Percentiles rank a stretch among this genome's conserved stretches.
Conservation (phyloP, 2,329 filamentous ascomycete species). For the Scleromitrula shiraiana region DNA sequence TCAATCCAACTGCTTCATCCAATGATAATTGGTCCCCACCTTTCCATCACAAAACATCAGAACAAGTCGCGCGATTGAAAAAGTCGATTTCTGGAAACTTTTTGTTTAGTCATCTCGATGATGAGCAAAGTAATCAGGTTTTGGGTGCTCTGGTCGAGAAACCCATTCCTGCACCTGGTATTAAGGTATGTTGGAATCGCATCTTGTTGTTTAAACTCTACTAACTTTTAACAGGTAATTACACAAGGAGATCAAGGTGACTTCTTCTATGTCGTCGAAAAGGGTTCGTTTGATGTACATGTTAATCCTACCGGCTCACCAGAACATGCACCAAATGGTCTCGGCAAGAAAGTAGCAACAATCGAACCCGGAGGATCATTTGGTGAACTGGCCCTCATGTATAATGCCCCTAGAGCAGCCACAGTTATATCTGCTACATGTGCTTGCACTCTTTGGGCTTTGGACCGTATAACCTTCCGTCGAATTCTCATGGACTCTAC, state of each 20-base stretch:
- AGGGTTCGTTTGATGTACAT: constrained; percentile 82
- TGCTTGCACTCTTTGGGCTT: constrained; percentile 78
- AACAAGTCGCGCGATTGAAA: constrained; percentile 74
- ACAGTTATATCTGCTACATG: constrained; percentile 81
- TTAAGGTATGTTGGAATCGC: constrained; percentile 43
- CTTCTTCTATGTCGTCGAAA: constrained; percentile 96
- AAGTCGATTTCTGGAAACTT: constrained; percentile 83
- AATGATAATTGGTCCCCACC: constrained; percentile 90
- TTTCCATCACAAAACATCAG: constrained; percentile 69
- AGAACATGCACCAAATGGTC: constrained; percentile 71
- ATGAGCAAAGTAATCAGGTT: constrained; percentile 82
- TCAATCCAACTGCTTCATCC: constrained; percentile 77
- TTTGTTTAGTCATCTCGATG: constrained; percentile 87
- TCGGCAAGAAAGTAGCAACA: constrained; percentile 73
- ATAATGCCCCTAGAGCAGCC: constrained; percentile 92
- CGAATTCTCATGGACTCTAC: constrained; percentile 98
- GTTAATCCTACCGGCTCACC: constrained; percentile 72
- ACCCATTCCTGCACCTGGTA: constrained; percentile 83
- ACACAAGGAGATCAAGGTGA: constrained; percentile 92
- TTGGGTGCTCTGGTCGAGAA: constrained; percentile 90
- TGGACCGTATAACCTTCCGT: constrained; percentile 93
- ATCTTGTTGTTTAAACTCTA: not conserved
- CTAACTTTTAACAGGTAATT: constrained; percentile 58
- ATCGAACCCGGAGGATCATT: constrained; percentile 89
- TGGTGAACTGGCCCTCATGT: constrained; percentile 95